Conservation (phyloP, 2,329 filamentous ascomycete species). For the Pseudocercospora fijiensis region DNA sequence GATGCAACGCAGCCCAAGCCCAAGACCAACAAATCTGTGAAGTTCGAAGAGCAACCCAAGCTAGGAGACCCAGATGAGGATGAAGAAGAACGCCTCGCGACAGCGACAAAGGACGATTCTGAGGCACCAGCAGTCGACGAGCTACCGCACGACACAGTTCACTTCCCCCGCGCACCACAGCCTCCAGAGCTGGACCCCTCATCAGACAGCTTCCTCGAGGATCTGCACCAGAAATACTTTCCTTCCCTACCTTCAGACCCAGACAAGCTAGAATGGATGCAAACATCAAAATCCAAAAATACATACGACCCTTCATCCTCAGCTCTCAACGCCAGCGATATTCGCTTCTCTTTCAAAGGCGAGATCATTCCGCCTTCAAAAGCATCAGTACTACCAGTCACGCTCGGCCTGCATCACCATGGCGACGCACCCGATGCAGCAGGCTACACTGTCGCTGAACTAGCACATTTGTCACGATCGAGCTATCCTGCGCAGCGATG, state of each 20-base stretch:
- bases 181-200: constrained; percentile 77
- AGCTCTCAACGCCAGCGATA: constrained; percentile 68
- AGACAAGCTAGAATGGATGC: constrained; percentile 86
- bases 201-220: constrained; percentile 77
- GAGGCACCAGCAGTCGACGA: constrained; percentile 5
- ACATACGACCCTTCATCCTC: constrained; percentile 80
- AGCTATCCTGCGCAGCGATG: constrained; percentile 84
- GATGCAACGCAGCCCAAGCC: constrained; percentile 7
- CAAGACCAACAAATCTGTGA: constrained; percentile 29
- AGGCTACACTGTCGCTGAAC: constrained; percentile 86
- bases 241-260: constrained; percentile 82
- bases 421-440: constrained; percentile 88
- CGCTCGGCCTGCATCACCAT: constrained; percentile 87
- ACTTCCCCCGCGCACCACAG: constrained; percentile 59
- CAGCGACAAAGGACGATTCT: not conserved
- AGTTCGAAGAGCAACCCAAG: constrained; percentile 25
- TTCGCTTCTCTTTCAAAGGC: constrained; percentile 88
- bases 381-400: constrained; percentile 71
- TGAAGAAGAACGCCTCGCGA: not conserved
- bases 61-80: constrained; percentile 9
- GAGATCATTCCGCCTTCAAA: constrained; percentile 73
- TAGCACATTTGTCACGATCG: constrained; percentile 76
- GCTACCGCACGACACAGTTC: constrained; percentile 41
- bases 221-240: constrained; percentile 91
- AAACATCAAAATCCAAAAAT: constrained; percentile 57